A percentile compares a stretch with the other conserved stretches of the same genome.
Evolutionary conservation across 2,329 filamentous ascomycete genomes (phyloP).

Genomic region (Aureobasidium sp.): DNA sequence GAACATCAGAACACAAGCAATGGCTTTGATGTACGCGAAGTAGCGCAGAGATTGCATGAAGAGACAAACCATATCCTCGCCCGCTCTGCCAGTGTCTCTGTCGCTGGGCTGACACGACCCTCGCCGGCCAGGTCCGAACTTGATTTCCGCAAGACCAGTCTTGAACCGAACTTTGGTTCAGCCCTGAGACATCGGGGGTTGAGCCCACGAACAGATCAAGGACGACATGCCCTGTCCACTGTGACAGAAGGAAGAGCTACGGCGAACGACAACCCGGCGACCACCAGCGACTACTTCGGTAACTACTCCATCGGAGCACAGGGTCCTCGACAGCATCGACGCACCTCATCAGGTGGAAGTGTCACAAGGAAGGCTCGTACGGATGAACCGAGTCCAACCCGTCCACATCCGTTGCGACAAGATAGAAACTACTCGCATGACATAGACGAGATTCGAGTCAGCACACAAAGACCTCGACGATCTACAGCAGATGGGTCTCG

Average conservation of each 20-base stretch:
- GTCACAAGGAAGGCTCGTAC: background rate
- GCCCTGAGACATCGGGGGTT: background rate
- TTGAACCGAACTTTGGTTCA: background rate
- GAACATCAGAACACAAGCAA: background rate
- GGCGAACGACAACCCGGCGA: background rate
- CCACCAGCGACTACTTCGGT: background rate
- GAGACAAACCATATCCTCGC: background rate
- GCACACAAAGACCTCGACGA: background rate
- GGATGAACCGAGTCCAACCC: background rate
- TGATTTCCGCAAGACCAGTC: constrained; percentile 6
- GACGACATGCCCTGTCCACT: background rate
- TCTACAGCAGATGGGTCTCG: background rate
- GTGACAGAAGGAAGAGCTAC: background rate
- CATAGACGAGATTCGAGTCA: background rate
- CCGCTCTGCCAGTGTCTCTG: background rate
- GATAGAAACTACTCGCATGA: background rate
- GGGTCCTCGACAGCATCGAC: background rate
- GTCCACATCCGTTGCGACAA: background rate
- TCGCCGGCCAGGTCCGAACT: background rate
- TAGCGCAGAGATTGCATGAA: background rate
- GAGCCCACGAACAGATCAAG: background rate
- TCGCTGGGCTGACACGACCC: background rate
- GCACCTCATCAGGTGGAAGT: background rate
- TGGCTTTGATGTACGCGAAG: background rate
- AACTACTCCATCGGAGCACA: background rate